A percentile compares a stretch with the other conserved stretches of the same genome.
These are phyloP conservation scores for Exidia glandulosa DNA, from an alignment of 768 basidiomycete genomes.

Conservation along the genomic window DNA sequence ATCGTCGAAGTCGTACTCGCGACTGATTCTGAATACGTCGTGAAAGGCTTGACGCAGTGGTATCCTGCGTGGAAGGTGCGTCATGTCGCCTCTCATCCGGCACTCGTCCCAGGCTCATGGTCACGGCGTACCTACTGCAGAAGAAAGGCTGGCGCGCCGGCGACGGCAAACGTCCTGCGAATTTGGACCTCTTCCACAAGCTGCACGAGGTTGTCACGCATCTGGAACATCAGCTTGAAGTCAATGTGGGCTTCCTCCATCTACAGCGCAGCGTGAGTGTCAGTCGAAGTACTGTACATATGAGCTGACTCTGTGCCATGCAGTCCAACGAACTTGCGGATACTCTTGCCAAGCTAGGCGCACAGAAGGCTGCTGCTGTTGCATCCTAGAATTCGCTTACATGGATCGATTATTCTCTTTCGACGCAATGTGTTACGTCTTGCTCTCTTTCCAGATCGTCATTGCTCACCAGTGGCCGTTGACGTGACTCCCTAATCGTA, in stretches of 20 bases:
- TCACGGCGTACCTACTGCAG: not conserved
- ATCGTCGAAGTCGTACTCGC: conserved; percentile 11
- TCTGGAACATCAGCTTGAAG: conserved; percentile 7
- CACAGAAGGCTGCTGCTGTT: not conserved
- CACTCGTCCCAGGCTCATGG: not conserved
- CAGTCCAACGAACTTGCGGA: not conserved
- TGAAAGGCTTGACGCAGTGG: conserved; percentile 26
- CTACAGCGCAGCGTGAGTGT: not conserved
- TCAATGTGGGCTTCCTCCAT: not conserved
- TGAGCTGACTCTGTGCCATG: not conserved
- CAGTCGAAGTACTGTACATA: not conserved
- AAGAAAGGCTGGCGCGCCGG: not conserved
- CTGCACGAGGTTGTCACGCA: conserved; percentile 11
- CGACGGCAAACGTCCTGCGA: conserved; percentile 10
- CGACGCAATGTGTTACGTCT: not conserved
- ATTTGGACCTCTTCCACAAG: conserved; percentile 19
- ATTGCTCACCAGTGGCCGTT: no score
- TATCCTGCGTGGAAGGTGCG: conserved; percentile 22
- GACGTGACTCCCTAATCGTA: no score
- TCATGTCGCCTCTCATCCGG: not conserved
- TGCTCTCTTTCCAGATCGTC: no score
- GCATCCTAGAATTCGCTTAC: not conserved
- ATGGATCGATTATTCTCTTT: not conserved
- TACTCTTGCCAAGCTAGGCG: not conserved
- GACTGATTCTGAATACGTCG: conserved; percentile 26